Conservation (phyloP, 2,329 filamentous ascomycete species). For the Cladosporium sp. region DNA sequence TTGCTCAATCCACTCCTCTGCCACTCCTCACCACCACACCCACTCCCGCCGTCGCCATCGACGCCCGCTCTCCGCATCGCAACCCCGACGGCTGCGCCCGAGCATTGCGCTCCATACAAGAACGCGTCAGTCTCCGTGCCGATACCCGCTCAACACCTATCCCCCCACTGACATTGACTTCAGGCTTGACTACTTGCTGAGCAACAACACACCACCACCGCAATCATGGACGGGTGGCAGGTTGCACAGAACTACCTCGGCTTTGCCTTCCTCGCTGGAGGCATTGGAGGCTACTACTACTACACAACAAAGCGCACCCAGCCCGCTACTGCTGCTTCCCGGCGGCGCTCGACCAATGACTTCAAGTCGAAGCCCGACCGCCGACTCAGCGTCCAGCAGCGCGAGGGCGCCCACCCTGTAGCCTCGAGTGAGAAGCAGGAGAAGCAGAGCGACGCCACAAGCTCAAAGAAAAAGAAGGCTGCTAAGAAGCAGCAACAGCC, state of each 20-base stretch:
- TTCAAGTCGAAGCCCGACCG: conserved; percentile 18
- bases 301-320: conserved; percentile 20
- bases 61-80: neutral
- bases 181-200: conserved; percentile 2
- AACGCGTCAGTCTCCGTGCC: conserved; percentile 18
- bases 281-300: conserved; percentile 21
- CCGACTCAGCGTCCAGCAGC: conserved; percentile 10
- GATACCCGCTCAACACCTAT: conserved; percentile 2
- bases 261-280: conserved; percentile 21
- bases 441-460: conserved; percentile 24
- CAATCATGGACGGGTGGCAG: conserved; percentile 27
- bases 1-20: neutral
- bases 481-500: conserved; percentile 27
- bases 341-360: conserved; percentile 14
- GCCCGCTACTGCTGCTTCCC: conserved; percentile 1
- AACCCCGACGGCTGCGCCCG: conserved; percentile 6
- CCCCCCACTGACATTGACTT: conserved; percentile 1
- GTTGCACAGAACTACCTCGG: conserved; percentile 24
- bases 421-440: conserved; percentile 20
- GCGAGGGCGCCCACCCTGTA: neutral
- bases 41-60: neutral
- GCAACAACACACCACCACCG: conserved; percentile 12
- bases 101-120: conserved; percentile 4
- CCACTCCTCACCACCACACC: neutral
- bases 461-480: conserved; percentile 38